Base-by-base conservation (phyloP, 371 early-diverging fungal species). In the Zopfochytrium polystomum region DNA sequence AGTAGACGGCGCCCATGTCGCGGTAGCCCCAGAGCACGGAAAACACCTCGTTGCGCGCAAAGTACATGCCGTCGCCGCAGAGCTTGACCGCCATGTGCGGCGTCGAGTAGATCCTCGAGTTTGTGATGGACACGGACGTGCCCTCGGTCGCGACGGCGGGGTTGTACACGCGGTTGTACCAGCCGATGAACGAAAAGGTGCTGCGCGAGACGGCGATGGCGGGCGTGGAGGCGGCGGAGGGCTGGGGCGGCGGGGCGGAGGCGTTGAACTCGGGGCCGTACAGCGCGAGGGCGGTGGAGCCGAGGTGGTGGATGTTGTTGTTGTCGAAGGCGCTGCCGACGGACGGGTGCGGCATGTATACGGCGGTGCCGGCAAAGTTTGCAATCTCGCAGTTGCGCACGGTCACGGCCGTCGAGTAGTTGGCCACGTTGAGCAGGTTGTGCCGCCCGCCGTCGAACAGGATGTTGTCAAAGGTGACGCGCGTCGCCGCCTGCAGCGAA, bases 31-130 rank as follows among this genome's bases (percentile, higher is more conserved):
- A 9, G 11, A n/a, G 9, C 13, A 48, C 18, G 9, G 13, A 23
- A 15, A 23, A 9, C 9, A 48, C 9, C 48, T 48, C 48, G 48
- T 48, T 48, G 13, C 23, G 11, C 13, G 48, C 11, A 23, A 48
- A 9, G 23, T n/a, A 9, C 13, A 13, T 11, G 11, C 22, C 9
- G 48, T 9, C 22, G 13, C 48, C 48, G 23, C 13, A 9, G 13
- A 48, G 48, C 48, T 11, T 48, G 11, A 48, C 22, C 13, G 48
- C 48, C 9, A 48, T 13, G 48, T 48, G 48, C 9, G 48, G 48
- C 23, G 23, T 15, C 9, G 7, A 22, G 18, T 9, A 48, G 48
- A 48, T 13, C 13, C 9, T 13, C 13, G 9, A 13, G 9, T 23
- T 9, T 13, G 23, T 9, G 23, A 48, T 22, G 13, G 13, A 9